Conservation (phyloP, 305 asterid species). For the Rubia peregrina region DNA sequence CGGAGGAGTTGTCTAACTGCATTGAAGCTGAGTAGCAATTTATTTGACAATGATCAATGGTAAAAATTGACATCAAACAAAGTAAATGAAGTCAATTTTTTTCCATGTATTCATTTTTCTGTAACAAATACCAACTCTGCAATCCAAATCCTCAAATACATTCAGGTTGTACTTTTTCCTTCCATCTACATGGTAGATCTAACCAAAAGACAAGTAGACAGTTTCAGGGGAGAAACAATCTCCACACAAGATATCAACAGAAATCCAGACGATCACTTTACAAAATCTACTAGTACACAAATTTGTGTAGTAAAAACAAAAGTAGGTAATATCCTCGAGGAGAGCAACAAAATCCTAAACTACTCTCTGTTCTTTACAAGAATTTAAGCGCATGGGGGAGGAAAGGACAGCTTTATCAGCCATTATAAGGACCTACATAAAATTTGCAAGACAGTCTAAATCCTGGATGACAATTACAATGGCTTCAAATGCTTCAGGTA, state of each 20-base stretch:
- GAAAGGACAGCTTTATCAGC: not conserved
- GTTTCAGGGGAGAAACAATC: not conserved
- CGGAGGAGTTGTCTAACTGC: not conserved
- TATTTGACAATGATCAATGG: not conserved
- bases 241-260: not conserved
- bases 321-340: not conserved
- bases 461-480: constrained; percentile 5
- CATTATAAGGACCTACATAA: constrained; percentile 9
- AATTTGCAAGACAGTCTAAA: not conserved
- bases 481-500: constrained; percentile 6
- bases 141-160: not conserved
- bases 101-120: not conserved
- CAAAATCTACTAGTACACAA: not conserved
- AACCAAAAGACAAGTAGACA: not conserved
- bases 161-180: not conserved
- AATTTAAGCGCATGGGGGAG: not conserved
- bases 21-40: not conserved
- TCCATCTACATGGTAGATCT: not conserved
- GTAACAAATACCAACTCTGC: not conserved
- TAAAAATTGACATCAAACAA: not conserved
- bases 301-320: not conserved
- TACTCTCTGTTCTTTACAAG: constrained; percentile 10
- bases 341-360: constrained; percentile 4
- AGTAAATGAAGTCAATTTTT: not conserved
- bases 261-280: not conserved